Conservation (phyloP, 345 rosid genomes). For the Brassica nigra region DNA sequence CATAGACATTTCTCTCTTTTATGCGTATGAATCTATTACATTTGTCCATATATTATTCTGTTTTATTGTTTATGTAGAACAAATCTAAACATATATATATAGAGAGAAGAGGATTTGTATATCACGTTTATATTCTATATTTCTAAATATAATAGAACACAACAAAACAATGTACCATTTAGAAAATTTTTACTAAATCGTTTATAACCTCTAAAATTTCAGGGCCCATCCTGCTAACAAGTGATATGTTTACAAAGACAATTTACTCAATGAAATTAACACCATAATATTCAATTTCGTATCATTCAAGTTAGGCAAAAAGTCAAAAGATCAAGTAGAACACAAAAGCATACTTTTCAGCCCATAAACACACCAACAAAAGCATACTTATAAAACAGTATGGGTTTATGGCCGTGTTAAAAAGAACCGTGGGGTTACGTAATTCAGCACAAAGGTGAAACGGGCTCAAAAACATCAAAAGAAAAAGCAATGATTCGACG, state of each 20-base stretch:
- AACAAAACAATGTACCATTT: no score
- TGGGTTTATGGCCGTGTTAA: background rate
- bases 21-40: no score
- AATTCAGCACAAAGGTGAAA: constrained; percentile 2
- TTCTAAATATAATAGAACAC: no score
- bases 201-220: no score
- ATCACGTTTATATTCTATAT: no score
- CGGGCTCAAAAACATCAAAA: constrained; percentile 4
- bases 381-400: background rate
- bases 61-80: no score
- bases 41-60: no score
- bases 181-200: no score
- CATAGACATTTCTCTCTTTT: no score
- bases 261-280: background rate
- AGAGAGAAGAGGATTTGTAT: no score
- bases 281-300: background rate
- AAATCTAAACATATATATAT: no score
- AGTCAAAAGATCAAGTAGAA: background rate
- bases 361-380: background rate
- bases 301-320: background rate
- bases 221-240: background rate
- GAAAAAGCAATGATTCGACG: constrained; percentile 41
- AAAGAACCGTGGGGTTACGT: constrained; percentile 1
- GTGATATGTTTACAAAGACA: background rate
- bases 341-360: background rate